Evolutionary conservation across 23 red algal species (phyloP).

Genomic region (Pyropia yezoensis): DNA sequence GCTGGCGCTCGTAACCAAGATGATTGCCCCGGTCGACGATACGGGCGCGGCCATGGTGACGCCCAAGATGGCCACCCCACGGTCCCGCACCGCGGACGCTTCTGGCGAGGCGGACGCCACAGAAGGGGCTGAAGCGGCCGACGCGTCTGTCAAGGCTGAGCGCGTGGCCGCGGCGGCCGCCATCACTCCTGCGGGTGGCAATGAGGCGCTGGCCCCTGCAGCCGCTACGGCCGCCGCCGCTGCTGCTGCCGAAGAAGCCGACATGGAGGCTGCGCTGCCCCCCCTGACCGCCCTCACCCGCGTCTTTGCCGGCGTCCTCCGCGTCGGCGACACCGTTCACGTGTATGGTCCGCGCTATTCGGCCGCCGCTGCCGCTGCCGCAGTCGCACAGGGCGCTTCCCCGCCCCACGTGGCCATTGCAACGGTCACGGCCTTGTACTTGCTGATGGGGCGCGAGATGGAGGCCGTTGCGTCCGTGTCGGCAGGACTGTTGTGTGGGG

Average conservation of each 20-base stretch:
- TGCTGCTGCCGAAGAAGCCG: background rate
- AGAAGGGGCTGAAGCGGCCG: too few species aligned
- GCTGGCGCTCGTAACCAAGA: slow-evolving; percentile 63
- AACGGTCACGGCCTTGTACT: slow-evolving; percentile 47
- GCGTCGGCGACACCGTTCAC: slow-evolving; percentile 40
- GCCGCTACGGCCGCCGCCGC: too few species aligned
- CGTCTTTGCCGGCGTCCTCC: slow-evolving; percentile 65
- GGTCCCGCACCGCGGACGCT: too few species aligned
- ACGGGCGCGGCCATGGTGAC: background rate
- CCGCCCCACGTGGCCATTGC: slow-evolving; percentile 1
- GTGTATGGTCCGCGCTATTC: slow-evolving; percentile 89
- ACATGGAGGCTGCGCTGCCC: background rate
- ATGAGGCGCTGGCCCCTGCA: too few species aligned
- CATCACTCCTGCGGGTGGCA: too few species aligned
- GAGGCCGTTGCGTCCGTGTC: slow-evolving; percentile 37
- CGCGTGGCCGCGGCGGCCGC: too few species aligned
- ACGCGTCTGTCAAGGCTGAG: too few species aligned
- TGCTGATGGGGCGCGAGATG: slow-evolving; percentile 89
- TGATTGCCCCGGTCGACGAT: slow-evolving; percentile 41
- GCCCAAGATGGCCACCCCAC: too few species aligned
- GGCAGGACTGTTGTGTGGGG: slow-evolving; percentile 68
- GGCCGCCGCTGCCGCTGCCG: slow-evolving; percentile 17
- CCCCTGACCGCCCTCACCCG: slow-evolving; percentile 64
- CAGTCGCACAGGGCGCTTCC: slow-evolving; percentile 8
- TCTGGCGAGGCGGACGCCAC: too few species aligned